Base-by-base conservation (phyloP, 495 filamentous ascomycete species). In the Pyrenopolyporus hunteri region DNA sequence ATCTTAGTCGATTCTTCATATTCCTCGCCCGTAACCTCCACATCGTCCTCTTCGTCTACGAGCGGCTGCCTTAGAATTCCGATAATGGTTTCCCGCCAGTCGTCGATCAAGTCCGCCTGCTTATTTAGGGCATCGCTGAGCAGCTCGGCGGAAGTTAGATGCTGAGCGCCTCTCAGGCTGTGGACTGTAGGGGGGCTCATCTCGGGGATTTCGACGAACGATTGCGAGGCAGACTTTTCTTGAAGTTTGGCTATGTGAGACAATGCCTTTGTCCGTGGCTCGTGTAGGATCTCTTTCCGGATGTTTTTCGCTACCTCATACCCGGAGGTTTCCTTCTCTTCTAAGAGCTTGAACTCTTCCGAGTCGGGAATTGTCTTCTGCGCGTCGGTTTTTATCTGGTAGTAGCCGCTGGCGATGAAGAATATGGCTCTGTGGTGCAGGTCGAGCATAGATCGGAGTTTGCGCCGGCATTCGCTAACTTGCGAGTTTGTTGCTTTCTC, bases 1-100 rank as follows among this genome's bases (percentile, higher is more conserved):
- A 87, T 80, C 70, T 89, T 90, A 0, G 89, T 93, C 2, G 93
- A 94, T 11, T 87, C 83, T 57, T 92, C 90, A 59, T 94, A 95
- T 70, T 97, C 93, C 17, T 97, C 85, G 28, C 94, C 93, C 32
- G 92, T 89, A 1, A 86, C 81, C 29, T 94, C 89, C 6, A 80
- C 76, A 10, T 81, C 82, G 5, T 84, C 81, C 44, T 95, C 91
- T 64, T 92, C 84, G 63, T 97, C 94, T 17, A 98, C 88, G 5
- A 98, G 79, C 0, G 89, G 83, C 37, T 85, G 79, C 1, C 86
- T 74, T 1, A 97, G 79, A 14, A 93, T 80, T 43, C 88, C 76
- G 26, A 89, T 79, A 58, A 92, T 83, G 17, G 83, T 76, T 20
- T 87, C 79, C 23, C 92, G 81, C 90, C 89, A 96, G 53, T 88